Percentiles rank a stretch among this genome's conserved stretches.
These are phyloP conservation scores for Saposhnikovia divaricata DNA, from an alignment of 129 eudicot genomes.

Conservation along the genomic window DNA sequence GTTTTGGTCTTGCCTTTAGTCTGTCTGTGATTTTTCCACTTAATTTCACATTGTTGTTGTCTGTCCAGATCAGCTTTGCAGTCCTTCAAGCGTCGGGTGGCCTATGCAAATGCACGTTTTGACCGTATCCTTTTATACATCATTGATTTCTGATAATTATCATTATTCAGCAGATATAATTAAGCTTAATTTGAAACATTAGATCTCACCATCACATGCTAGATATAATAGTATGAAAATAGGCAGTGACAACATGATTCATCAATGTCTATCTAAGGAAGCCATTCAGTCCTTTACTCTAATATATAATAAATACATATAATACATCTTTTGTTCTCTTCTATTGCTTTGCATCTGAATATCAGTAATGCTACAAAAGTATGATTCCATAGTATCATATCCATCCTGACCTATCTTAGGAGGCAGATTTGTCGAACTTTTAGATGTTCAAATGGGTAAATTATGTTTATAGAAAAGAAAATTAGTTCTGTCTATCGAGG, in stretches of 20 bases:
- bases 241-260: not conserved
- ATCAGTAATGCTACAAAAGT: not conserved
- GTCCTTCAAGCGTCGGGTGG: slow-evolving; percentile 78
- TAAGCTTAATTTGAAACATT: not conserved
- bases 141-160: not conserved
- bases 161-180: not conserved
- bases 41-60: slow-evolving; percentile 4
- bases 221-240: not conserved
- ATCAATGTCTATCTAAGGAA: not conserved
- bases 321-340: not conserved
- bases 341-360: not conserved
- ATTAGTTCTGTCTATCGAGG: not conserved
- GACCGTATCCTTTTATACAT: slow-evolving; percentile 66
- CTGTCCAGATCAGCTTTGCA: slow-evolving; percentile 67
- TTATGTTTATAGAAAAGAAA: not conserved
- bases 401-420: not conserved
- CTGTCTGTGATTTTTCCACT: not conserved
- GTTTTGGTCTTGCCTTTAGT: not conserved
- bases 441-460: not conserved
- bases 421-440: not conserved
- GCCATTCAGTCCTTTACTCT: not conserved
- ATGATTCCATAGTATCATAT: not conserved
- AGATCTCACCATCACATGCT: not conserved
- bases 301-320: not conserved
- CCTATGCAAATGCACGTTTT: slow-evolving; percentile 78